Percentiles rank a stretch among this genome's conserved stretches.
Conservation (phyloP, 768 basidiomycete genomes). For the Termitomyces sp. region DNA sequence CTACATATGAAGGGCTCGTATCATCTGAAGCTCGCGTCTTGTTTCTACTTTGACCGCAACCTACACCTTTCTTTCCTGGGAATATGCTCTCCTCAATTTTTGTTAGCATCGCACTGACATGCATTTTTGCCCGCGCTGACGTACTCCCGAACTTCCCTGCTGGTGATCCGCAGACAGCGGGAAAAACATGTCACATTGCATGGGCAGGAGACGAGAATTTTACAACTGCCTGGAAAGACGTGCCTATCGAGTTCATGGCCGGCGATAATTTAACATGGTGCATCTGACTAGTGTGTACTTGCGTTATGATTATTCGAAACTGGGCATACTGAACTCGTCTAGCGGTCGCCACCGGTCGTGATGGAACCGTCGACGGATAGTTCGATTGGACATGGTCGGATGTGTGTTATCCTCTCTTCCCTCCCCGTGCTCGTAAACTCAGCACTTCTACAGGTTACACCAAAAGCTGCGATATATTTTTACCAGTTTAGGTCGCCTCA, state of each 20-base stretch:
- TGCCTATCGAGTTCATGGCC: constrained; percentile 77
- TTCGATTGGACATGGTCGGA: constrained; percentile 60
- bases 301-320: too few relatives aligned
- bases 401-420: constrained; percentile 22
- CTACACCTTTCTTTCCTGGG: neutral
- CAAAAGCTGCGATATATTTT: constrained; percentile 69
- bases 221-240: constrained; percentile 60
- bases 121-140: constrained; percentile 42
- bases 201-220: constrained; percentile 55
- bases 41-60: neutral
- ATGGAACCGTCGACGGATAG: constrained; percentile 50
- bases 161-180: constrained; percentile 50
- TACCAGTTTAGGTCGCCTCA: constrained; percentile 62
- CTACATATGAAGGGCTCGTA: neutral
- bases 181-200: constrained; percentile 46
- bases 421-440: neutral
- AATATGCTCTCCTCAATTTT: constrained; percentile 1
- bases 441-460: constrained; percentile 41
- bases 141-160: constrained; percentile 60
- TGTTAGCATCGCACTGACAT: constrained; percentile 13
- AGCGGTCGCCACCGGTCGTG: constrained; percentile 59
- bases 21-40: neutral
- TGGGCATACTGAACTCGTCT: neutral
- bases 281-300: constrained; percentile 53
- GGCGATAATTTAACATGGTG: constrained; percentile 68